Base-by-base conservation (phyloP, 78 protist species). In the Speleostelium caveatum region DNA sequence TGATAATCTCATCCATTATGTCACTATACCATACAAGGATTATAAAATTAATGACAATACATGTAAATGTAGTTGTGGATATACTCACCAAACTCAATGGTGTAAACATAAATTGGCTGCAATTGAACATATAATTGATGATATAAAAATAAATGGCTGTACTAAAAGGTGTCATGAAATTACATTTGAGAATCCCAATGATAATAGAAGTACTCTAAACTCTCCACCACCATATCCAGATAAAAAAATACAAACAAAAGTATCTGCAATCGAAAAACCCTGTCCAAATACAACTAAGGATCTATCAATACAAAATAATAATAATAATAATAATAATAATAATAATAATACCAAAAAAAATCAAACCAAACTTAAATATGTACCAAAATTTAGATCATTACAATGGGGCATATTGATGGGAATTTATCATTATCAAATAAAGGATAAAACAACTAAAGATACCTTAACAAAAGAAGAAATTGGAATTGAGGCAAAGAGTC, bases 71-170 rank as follows among this genome's bases (percentile, higher is more conserved):
- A 6, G n/a, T 6, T 45, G 6, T 16, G 16, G 16, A 17, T n/a
- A 6, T 19, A 19, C 63, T n/a, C 24, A 49, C 12, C 55, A 49
- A 49, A 45, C 10, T 45, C 30, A 17, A 28, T 71, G 77, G 77
- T 71, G 77, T 51, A 71, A 71, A 71, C 77, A 71, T 32, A 71
- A 49, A 51, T 36, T 71, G 0, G 16, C 39, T 21, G 62, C 38
- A 32, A 26, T 71, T 51, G 26, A 32, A 49, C 24, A 39, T 22
- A 19, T 67, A 21, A 21, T 36, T 21, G 26, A 33, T 22, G 22
- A 35, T 65, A 30, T 7, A 19, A 28, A 32, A 19, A 39, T 19
- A 4, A 19, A 39, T 17, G 49, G 49, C 53, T 14, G n/a, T 10
- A 45, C 53, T 65, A 65, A 38, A 65, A 19, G 49, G 10, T 28